Percentiles rank a stretch among this genome's conserved stretches.
These are phyloP conservation scores for Alternaria novae-zelandiae DNA, from an alignment of 2,329 filamentous ascomycete species.

Conservation along the genomic window DNA sequence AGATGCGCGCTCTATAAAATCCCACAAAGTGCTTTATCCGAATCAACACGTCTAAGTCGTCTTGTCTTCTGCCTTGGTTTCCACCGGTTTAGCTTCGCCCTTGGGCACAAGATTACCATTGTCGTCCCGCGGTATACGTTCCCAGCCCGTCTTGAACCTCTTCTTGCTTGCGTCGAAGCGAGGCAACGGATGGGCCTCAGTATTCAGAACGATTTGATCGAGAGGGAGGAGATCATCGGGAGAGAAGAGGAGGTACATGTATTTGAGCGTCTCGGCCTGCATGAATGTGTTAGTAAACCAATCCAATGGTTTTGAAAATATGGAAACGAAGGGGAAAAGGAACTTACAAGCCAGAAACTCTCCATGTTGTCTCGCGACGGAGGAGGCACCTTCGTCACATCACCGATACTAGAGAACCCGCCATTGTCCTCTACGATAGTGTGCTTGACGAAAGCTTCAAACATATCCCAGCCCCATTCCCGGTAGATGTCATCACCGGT, in stretches of 20 bases:
- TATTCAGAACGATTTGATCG: conserved; percentile 90
- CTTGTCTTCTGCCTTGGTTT: background rate
- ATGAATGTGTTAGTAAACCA: background rate
- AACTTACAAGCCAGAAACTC: conserved; percentile 91
- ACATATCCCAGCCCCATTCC: conserved; percentile 99
- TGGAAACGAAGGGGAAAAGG: background rate
- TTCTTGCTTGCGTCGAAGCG: conserved; percentile 78
- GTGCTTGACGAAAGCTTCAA: conserved; percentile 86
- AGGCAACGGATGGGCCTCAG: conserved; percentile 90
- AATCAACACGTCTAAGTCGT: background rate
- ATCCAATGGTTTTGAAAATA: background rate
- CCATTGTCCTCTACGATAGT: conserved; percentile 78
- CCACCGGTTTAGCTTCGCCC: conserved; percentile 9
- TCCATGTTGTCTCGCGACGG: conserved; percentile 89
- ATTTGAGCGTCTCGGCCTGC: conserved; percentile 94
- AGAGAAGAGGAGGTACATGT: conserved; percentile 94
- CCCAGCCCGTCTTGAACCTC: conserved; percentile 82
- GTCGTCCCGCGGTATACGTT: conserved; percentile 65
- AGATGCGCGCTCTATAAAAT: background rate
- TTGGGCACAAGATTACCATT: conserved; percentile 37
- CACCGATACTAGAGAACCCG: conserved; percentile 81
- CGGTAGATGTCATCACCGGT: conserved; percentile 88
- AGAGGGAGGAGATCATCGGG: conserved; percentile 81
- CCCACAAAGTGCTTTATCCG: background rate
- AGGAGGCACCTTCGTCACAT: conserved; percentile 76